Evolutionary conservation across 1,284 basidiomycete species (phyloP).

Genomic region (Ceratobasidium sp.): DNA sequence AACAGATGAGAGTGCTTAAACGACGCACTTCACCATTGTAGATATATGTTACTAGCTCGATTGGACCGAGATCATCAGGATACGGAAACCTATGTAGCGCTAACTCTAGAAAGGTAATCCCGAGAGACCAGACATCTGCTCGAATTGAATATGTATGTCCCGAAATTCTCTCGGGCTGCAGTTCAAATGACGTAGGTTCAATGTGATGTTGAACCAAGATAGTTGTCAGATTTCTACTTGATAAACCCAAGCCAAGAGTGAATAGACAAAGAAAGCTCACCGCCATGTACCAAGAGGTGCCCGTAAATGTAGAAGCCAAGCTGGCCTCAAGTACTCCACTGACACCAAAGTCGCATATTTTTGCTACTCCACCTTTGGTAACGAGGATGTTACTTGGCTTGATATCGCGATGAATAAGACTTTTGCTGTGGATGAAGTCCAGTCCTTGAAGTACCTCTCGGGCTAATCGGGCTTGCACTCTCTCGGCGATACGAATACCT

Average conservation of each 20-base stretch:
- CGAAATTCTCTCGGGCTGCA: constrained; percentile 91
- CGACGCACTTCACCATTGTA: constrained; percentile 80
- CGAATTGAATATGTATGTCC: constrained; percentile 91
- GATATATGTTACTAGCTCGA: constrained; percentile 94
- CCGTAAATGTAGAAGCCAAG: constrained; percentile 93
- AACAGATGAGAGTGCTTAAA: constrained; percentile 38
- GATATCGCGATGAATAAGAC: too few relatives aligned
- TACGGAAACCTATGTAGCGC: constrained; percentile 96
- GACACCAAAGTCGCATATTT: not conserved
- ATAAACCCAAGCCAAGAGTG: not conserved
- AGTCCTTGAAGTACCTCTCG: too few relatives aligned
- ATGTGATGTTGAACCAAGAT: constrained; percentile 39
- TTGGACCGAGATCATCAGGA: constrained; percentile 89
- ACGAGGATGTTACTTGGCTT: too few relatives aligned
- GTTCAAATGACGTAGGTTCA: constrained; percentile 39
- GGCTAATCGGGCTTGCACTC: too few relatives aligned
- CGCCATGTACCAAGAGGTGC: constrained; percentile 98
- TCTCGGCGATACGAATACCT: too few relatives aligned
- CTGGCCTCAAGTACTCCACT: constrained; percentile 94
- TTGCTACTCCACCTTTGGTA: too few relatives aligned
- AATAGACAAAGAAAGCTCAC: constrained; percentile 63
- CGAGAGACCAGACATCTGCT: constrained; percentile 97
- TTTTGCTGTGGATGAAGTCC: too few relatives aligned
- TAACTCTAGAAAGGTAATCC: constrained; percentile 91
- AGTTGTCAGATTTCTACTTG: not conserved